Base-by-base conservation (phyloP, 495 filamentous ascomycete genomes). In the Penicillium tannophilum region DNA sequence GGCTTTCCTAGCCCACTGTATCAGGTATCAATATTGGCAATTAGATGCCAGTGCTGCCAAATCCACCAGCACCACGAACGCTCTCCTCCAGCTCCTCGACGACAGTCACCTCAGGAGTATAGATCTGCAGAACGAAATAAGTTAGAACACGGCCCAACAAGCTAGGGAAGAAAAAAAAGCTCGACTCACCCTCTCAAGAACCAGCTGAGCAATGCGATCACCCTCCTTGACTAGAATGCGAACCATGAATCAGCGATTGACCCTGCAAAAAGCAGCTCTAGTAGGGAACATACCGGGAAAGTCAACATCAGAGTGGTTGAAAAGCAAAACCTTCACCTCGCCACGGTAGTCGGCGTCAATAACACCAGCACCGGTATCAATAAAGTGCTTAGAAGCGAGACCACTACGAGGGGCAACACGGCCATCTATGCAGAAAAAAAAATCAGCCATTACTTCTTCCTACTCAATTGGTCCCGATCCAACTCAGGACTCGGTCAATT, bases 261-360 rank as follows among this genome's bases (percentile, higher is more conserved):
- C 17, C 8, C 24, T 24, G 17, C 43, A 46, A 24, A 23, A 23
- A 11, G 17, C 10, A 12, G 20, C 12, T 45, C 6, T 23, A 23
- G 17, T 36, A 36, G 42, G 14, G 28, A 28, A 59, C 69, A 43
- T 75, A 77, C 75, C 60, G 52, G 81, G 78, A 65, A 94, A 98
- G 66, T 97, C 93, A 19, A 74, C 78, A 14, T 94, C 92, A 14
- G 80, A 80, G 74, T 95, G 88, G 79, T 98, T 98, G 69, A 97
- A 97, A 41, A 98, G 82, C 64, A 98, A 79, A 20, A 98, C 88
- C 80, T 92, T 96, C 61, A 98, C 88, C 59, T 89, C 90, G 17
- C 94, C 94, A 24, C 94, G 85, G 79, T 98, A 98, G 72, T 98
- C 94, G 8, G 93, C 91, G 77, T 98, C 94, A 68, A 98, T 96